Evolutionary conservation across 2,329 filamentous ascomycete genomes (phyloP).

Genomic region (Helminthosporium solani): DNA sequence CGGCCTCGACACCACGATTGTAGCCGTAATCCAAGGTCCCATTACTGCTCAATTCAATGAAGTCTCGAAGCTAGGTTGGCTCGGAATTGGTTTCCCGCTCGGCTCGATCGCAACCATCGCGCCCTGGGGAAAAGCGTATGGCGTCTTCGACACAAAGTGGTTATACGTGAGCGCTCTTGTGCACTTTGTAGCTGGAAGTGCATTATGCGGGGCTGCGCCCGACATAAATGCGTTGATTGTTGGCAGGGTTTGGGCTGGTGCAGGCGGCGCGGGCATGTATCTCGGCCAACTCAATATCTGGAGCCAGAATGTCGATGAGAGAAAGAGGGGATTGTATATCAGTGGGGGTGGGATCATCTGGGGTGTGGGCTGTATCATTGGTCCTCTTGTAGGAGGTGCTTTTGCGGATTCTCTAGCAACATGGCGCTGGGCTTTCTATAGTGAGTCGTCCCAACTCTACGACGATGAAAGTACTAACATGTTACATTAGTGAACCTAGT

Average conservation of each 20-base stretch:
- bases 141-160: slow-evolving; percentile 50
- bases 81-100: slow-evolving; percentile 22
- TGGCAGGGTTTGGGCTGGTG: slow-evolving; percentile 48
- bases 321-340: slow-evolving; percentile 23
- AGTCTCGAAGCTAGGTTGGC: slow-evolving; percentile 24
- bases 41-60: slow-evolving; percentile 14
- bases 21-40: slow-evolving; percentile 23
- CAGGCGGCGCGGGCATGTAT: slow-evolving; percentile 50
- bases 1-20: slow-evolving; percentile 32
- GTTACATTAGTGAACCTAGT: slow-evolving; percentile 53
- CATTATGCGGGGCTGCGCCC: slow-evolving; percentile 37
- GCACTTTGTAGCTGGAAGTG: slow-evolving; percentile 34
- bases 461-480: slow-evolving; percentile 31
- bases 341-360: slow-evolving; percentile 33
- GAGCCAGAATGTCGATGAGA: background rate
- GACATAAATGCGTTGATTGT: slow-evolving; percentile 38
- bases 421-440: slow-evolving; percentile 49
- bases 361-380: slow-evolving; percentile 49
- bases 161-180: slow-evolving; percentile 31
- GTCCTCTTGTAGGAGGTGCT: slow-evolving; percentile 51
- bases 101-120: slow-evolving; percentile 13
- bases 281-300: background rate
- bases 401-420: slow-evolving; percentile 44
- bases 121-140: slow-evolving; percentile 40
- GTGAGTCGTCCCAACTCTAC: too few species aligned